Percentiles rank a stretch among this genome's conserved stretches.
These are phyloP conservation scores for Yamadazyma insecticola DNA, from an alignment of 805 yeast species.

Conservation along the genomic window DNA sequence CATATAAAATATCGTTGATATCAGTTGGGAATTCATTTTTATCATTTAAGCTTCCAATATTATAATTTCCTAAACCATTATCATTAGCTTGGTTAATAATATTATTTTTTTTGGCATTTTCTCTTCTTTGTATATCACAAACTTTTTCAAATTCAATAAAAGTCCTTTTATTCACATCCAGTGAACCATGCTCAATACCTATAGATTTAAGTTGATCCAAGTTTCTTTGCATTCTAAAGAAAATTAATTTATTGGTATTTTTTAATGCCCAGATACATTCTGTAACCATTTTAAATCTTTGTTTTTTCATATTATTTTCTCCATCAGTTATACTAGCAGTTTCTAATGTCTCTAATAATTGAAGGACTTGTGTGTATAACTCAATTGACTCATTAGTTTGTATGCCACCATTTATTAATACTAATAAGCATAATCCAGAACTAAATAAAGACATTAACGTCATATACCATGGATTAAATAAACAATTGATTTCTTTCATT, in stretches of 20 bases:
- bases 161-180: conserved; percentile 43
- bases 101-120: background rate
- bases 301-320: conserved; percentile 25
- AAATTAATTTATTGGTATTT: conserved; percentile 47
- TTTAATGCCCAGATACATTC: conserved; percentile 63
- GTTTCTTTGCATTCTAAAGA: conserved; percentile 42
- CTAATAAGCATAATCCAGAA: conserved; percentile 38
- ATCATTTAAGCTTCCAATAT: background rate
- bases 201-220: conserved; percentile 28
- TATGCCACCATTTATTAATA: conserved; percentile 41
- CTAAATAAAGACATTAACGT: conserved; percentile 41
- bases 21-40: conserved; percentile 1
- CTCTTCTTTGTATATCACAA: conserved; percentile 2
- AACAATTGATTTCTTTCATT: conserved; percentile 21
- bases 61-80: background rate
- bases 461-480: conserved; percentile 51
- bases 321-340: conserved; percentile 25
- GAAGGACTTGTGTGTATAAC: conserved; percentile 20
- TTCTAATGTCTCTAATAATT: conserved; percentile 19
- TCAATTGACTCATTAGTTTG: conserved; percentile 18
- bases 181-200: conserved; percentile 53
- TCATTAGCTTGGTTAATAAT: background rate
- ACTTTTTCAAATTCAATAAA: conserved; percentile 44
- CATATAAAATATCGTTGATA: conserved; percentile 28
- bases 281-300: conserved; percentile 46